Evolutionary conservation across 2,329 filamentous ascomycete species (phyloP).

Genomic region (Shiraia bambusicola): DNA sequence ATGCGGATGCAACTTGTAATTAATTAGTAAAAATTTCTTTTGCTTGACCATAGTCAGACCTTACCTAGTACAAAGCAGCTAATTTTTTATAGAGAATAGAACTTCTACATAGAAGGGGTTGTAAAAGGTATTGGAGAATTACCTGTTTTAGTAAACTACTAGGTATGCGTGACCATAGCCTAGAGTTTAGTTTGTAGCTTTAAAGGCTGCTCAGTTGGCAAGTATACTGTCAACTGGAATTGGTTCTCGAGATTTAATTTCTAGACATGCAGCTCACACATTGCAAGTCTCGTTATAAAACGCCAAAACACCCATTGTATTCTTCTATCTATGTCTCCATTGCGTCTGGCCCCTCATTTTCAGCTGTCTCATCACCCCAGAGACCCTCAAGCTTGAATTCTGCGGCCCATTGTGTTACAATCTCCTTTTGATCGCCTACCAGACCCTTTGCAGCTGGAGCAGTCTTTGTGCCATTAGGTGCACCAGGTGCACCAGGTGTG

Average conservation of each 20-base stretch:
- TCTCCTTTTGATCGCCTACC: constrained; percentile 70
- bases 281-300: background rate
- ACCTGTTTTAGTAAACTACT: no score
- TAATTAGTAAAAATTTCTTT: background rate
- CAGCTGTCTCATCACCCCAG: constrained; percentile 67
- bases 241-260: background rate
- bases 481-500: constrained; percentile 57
- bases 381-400: constrained; percentile 95
- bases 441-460: constrained; percentile 36
- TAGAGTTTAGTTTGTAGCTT: no score
- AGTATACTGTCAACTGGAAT: no score
- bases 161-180: no score
- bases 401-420: constrained; percentile 88
- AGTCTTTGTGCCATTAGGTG: constrained; percentile 42
- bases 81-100: no score
- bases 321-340: constrained; percentile 33
- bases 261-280: background rate
- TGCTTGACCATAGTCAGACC: no score
- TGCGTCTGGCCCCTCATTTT: constrained; percentile 38
- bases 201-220: no score
- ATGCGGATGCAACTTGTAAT: constrained; percentile 13
- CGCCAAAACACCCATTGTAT: background rate
- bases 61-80: no score
- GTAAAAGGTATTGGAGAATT: no score
- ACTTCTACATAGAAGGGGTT: no score